These are phyloP conservation scores for Haplosporangium gracile DNA, from an alignment of 192 early-diverging fungal species.

Conservation along the genomic window DNA sequence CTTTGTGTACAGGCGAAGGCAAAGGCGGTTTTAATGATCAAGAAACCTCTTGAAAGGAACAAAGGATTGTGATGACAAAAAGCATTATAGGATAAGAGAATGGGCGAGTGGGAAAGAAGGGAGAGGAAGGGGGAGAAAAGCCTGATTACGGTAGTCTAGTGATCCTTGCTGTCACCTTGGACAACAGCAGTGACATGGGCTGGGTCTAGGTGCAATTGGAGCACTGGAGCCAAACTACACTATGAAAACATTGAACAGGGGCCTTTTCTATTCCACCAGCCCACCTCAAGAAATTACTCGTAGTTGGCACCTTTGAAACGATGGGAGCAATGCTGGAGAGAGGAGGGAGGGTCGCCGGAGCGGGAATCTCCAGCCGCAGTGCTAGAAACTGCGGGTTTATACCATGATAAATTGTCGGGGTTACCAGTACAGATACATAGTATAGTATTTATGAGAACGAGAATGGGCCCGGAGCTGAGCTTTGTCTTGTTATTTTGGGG, in stretches of 20 bases:
- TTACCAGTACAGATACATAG: background rate
- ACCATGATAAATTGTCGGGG: background rate
- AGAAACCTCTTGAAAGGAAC: too few relatives aligned
- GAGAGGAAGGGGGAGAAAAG: background rate
- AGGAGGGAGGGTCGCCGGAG: background rate
- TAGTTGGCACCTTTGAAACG: background rate
- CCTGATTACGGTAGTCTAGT: too few relatives aligned
- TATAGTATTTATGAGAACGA: too few relatives aligned
- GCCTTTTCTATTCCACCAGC: too few relatives aligned
- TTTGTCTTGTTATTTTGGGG: background rate
- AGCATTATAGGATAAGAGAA: background rate
- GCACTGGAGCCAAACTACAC: background rate
- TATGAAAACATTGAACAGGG: too few relatives aligned
- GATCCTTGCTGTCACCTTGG: too few relatives aligned
- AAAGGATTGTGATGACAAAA: too few relatives aligned
- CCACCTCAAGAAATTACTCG: background rate
- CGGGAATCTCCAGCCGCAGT: background rate
- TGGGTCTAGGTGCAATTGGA: background rate
- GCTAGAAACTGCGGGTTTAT: background rate
- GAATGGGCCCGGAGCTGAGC: too few relatives aligned
- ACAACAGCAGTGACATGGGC: background rate
- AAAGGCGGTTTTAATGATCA: too few relatives aligned
- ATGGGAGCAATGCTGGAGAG: too few relatives aligned
- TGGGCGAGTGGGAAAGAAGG: background rate
- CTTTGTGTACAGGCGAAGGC: too few relatives aligned